phyloP scores from a whole-genome alignment of 345 rosid species.

The Murraya koenigii region DNA sequence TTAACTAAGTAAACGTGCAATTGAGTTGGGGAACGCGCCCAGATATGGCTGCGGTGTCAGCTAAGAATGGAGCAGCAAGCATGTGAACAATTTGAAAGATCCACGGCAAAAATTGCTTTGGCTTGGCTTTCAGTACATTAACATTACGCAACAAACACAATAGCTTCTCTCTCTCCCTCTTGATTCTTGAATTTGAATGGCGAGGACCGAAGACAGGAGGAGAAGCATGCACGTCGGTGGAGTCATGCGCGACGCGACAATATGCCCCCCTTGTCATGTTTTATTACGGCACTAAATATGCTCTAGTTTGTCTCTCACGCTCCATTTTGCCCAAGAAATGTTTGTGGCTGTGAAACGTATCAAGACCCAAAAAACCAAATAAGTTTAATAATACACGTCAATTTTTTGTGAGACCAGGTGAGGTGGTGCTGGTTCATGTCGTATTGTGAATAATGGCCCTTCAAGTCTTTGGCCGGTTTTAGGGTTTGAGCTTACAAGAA shows the following conservation, averaged over 20 bases:
- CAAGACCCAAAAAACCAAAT: too few relatives aligned
- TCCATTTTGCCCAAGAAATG: background rate
- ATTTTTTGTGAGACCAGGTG: background rate
- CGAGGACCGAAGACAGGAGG: too few relatives aligned
- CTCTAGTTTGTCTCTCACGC: background rate
- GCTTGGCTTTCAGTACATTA: background rate
- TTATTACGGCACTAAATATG: background rate
- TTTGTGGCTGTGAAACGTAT: background rate
- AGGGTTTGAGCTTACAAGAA: background rate
- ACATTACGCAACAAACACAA: too few relatives aligned
- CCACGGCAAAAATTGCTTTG: background rate
- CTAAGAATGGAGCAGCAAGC: background rate
- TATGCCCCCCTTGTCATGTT: background rate
- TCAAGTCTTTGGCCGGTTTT: background rate
- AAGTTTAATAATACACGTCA: background rate
- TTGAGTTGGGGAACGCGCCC: conserved; percentile 2
- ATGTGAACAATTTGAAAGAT: background rate
- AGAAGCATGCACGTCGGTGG: background rate
- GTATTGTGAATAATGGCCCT: background rate
- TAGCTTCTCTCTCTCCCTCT: background rate
- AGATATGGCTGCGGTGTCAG: background rate
- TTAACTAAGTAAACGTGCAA: too few relatives aligned
- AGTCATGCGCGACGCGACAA: background rate
- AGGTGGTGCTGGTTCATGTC: background rate
- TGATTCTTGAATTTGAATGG: background rate